A percentile compares a stretch with the other conserved stretches of the same genome.
Conservation (phyloP, 805 yeast genomes). For the Wickerhamomyces chambardii region DNA sequence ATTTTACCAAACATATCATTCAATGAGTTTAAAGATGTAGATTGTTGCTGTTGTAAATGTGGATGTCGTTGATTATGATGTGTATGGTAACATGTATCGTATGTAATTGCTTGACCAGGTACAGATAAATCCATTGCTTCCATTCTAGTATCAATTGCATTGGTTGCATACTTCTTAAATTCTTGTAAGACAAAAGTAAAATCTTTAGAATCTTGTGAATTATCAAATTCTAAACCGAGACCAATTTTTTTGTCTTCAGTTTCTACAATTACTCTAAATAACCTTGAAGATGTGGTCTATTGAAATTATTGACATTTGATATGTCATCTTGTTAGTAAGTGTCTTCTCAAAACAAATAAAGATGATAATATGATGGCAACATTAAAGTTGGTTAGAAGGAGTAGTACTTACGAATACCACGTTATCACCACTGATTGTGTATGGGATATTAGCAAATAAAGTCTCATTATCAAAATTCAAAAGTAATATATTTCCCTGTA, state of each 20-base stretch:
- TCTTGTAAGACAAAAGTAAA: slow-evolving; percentile 27
- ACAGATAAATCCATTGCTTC: too few relatives aligned
- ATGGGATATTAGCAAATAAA: slow-evolving; percentile 27
- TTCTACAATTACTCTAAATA: slow-evolving; percentile 26
- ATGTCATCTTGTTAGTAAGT: slow-evolving; percentile 10
- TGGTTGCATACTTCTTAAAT: slow-evolving; percentile 13
- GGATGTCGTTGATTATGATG: too few relatives aligned
- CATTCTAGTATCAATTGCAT: slow-evolving; percentile 1
- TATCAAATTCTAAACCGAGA: slow-evolving; percentile 30
- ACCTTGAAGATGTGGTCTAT: slow-evolving; percentile 12
- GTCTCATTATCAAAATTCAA: slow-evolving; percentile 12
- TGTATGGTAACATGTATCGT: too few relatives aligned
- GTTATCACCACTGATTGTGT: slow-evolving; percentile 19
- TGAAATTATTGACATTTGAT: background rate
- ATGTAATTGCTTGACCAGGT: too few relatives aligned
- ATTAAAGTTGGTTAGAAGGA: too few relatives aligned
- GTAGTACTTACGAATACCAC: slow-evolving; percentile 20
- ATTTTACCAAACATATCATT: background rate
- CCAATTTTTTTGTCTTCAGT: slow-evolving; percentile 23
- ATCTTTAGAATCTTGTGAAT: slow-evolving; percentile 23
- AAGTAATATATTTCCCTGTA: slow-evolving; percentile 4
- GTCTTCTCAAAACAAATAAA: too few relatives aligned
- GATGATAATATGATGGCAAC: too few relatives aligned
- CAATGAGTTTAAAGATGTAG: too few relatives aligned
- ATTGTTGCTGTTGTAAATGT: too few relatives aligned